Conservation (phyloP, 2,329 filamentous ascomycete species). For the Paradendryphiella salina region DNA sequence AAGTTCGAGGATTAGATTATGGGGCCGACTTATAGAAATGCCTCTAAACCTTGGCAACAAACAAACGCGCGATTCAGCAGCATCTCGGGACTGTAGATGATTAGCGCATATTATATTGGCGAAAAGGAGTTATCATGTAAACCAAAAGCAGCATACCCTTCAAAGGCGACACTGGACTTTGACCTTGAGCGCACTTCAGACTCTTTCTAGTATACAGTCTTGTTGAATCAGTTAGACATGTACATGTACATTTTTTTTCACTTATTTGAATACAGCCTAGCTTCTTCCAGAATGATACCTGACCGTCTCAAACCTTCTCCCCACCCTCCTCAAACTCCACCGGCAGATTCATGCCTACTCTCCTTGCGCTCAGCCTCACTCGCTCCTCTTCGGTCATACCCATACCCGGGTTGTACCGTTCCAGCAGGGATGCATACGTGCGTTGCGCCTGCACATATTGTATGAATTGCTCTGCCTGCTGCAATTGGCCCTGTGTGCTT, state of each 20-base stretch:
- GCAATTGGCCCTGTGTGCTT: constrained; percentile 26
- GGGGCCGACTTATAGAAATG: background rate
- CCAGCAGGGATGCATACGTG: constrained; percentile 76
- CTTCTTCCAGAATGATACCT: background rate
- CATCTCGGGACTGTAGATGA: background rate
- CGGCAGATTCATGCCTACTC: constrained; percentile 89
- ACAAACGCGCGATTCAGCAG: background rate
- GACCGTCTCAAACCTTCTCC: constrained; percentile 7
- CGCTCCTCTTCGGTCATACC: constrained; percentile 82
- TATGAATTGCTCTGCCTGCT: constrained; percentile 76
- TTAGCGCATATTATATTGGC: constrained; percentile 7
- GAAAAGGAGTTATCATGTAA: constrained; percentile 16
- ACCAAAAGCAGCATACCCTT: constrained; percentile 33
- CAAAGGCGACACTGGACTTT: constrained; percentile 1
- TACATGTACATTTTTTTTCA: background rate
- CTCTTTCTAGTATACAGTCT: background rate
- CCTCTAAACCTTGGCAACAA: background rate
- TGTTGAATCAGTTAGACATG: constrained; percentile 5
- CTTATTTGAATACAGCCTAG: background rate
- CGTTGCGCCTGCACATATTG: constrained; percentile 85
- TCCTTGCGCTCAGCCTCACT: constrained; percentile 77
- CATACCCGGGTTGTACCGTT: constrained; percentile 93
- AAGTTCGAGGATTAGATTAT: constrained; percentile 80
- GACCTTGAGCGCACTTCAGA: background rate
- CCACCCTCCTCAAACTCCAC: constrained; percentile 54